Base-by-base conservation (phyloP, 176 grass and related monocot species). In the Carex cristatella region DNA sequence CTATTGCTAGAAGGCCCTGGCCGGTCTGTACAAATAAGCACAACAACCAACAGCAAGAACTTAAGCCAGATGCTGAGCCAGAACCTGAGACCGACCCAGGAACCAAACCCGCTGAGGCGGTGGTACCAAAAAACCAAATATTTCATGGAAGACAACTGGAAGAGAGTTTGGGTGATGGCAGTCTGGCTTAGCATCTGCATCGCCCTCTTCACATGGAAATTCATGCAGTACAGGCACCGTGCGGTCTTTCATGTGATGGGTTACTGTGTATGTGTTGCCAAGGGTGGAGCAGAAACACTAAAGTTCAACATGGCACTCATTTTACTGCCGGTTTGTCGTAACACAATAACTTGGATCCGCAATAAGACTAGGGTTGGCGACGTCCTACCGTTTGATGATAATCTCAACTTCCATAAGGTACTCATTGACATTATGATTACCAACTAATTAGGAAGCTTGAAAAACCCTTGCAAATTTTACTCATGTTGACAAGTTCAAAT, bases 241-340 rank as follows among this genome's bases (percentile, higher is more conserved):
- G 90, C 88, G 37, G 93, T 94, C 37, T 99, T 86, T 85, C 2
- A 94, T 10, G 87, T 95, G 32, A 99, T 99, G 97, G 97, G 97
- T 10, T 99, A 96, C 87, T 99, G 97, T 85, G 97, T 99, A 49
- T 99, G 97, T 89, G 86, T 90, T 4, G 97, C 97, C 74, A 99
- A 99, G 79, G 97, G 97, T 78, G 97, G 89, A 68, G 97, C 97
- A 15, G 97, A 99, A 87, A 99, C 93, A 80, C 90, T 99, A 61
- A 99, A 99, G 87, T 99, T 99, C 85, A 99, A 99, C 87, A 96
- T 99, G 97, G 97, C 97, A 38, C 87, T 99, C 16, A 92, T 99
- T 85, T 87, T 99, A 13, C 91, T 99, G 2, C 97, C 97, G 0
- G 93, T 99, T 4, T 99, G 93, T 92, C 93, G 97, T n/a, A 99